Evolutionary conservation across 345 rosid species (phyloP), one percentile per base, ranked within the genome.

Genomic region (Salix udensis): DNA sequence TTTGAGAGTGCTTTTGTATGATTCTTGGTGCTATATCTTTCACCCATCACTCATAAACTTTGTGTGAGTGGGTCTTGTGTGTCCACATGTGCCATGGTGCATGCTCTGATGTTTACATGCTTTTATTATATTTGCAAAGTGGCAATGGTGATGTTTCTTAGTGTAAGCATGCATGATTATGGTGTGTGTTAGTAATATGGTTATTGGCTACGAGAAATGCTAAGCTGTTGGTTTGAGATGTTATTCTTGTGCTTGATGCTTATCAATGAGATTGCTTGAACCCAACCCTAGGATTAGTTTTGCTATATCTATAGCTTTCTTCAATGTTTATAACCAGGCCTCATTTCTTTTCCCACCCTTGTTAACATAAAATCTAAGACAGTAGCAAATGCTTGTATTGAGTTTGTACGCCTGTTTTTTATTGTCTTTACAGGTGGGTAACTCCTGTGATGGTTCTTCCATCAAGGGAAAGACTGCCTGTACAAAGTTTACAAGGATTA

Each of bases 401-500:
- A 82, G 69, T 80, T 37, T 31, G 42, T 21, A 14, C 40, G 50
- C 55, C 39, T 71, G 0, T 19, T 76, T 28, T 62, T 26, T 23
- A 1, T 26, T 26, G 65, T 77, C 28, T 70, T 70, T 76, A 79
- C 89, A 94, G 97, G 89, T 83, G 16, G 85, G 82, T 4, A 78
- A 76, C 65, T 66, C 84, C 46, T 64, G 76, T 82, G 89, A 85
- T 80, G 86, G 78, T 76, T 73, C 77, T 68, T 76, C 81, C 46
- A 67, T 62, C 61, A 90, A 86, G 78, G 97, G 99, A 67, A 92
- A 92, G 91, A 82, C 88, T 74, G 88, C 98, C 7, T 86, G 89
- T 83, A 92, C 98, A n/a, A 90, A 89, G 86, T 92, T 96, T 86
- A 87, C 91, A 53, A 88, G 97, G 83, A 91, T 92, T 66, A 84